Evolutionary conservation across 2,329 filamentous ascomycete species (phyloP).

Genomic region (Cordyceps tenuipes): DNA sequence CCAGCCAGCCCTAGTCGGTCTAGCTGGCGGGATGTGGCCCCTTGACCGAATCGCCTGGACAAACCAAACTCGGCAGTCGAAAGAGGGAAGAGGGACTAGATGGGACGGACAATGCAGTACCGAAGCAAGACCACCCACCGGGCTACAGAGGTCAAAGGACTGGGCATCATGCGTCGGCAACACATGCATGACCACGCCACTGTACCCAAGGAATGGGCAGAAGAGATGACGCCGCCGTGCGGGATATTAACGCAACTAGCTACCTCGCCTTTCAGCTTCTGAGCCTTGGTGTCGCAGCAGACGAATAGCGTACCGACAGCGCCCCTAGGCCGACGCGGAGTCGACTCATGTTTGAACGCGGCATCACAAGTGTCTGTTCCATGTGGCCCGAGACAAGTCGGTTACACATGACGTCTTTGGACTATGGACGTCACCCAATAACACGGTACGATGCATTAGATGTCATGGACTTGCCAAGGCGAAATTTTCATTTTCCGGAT

Average conservation of each 20-base stretch:
- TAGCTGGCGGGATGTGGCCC: background rate
- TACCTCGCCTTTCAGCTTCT: background rate
- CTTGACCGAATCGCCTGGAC: conserved; percentile 5
- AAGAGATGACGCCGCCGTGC: background rate
- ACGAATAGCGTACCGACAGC: too few species aligned
- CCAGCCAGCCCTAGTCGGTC: background rate
- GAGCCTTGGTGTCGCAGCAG: background rate
- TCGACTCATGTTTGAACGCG: background rate
- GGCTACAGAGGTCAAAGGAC: background rate
- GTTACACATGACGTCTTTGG: conserved; percentile 3
- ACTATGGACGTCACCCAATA: background rate
- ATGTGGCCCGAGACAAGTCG: conserved; percentile 5
- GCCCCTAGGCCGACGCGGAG: too few species aligned
- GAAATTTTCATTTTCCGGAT: background rate
- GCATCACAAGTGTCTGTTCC: background rate
- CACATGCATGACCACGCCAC: conserved; percentile 9
- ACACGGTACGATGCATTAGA: background rate
- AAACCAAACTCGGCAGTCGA: background rate
- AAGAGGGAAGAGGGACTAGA: too few species aligned
- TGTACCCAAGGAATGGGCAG: background rate
- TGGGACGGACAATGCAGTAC: too few species aligned
- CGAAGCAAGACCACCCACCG: background rate
- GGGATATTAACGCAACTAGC: background rate
- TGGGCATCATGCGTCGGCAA: conserved; percentile 1
- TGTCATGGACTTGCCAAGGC: background rate